phyloP scores from a whole-genome alignment of 306 rosid genomes.

The Trifolium fragiferum region DNA sequence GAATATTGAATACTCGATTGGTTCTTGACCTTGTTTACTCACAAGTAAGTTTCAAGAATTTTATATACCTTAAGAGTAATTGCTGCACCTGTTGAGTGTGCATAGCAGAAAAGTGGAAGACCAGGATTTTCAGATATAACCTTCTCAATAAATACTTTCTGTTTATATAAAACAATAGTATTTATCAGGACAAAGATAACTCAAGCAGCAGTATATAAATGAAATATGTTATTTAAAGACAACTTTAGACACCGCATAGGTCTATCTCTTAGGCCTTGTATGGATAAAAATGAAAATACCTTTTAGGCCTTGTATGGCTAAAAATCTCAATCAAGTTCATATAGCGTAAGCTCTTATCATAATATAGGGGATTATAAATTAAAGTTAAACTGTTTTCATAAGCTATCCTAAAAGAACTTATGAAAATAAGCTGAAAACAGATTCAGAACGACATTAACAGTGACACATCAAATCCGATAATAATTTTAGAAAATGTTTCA shows the following conservation, averaged over 20 bases:
- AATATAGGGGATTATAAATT: neutral
- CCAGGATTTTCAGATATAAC: conserved; percentile 71
- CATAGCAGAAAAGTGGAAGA: conserved; percentile 82
- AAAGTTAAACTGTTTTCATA: neutral
- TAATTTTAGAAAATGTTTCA: neutral
- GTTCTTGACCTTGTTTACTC: neutral
- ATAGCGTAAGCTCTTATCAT: neutral
- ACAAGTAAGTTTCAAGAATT: conserved; percentile 21
- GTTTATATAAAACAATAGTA: conserved; percentile 30
- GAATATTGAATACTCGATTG: neutral
- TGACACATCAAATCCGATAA: neutral
- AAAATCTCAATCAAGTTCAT: neutral
- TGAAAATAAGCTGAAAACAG: neutral
- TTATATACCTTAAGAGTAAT: conserved; percentile 76
- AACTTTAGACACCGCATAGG: too few relatives aligned
- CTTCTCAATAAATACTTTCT: conserved; percentile 82
- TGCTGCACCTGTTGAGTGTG: conserved; percentile 96
- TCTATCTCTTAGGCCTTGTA: too few relatives aligned
- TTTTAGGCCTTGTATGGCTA: neutral
- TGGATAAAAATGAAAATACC: too few relatives aligned
- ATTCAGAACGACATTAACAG: neutral
- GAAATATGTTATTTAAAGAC: too few relatives aligned
- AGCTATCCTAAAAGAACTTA: neutral
- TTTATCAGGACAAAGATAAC: conserved; percentile 21
- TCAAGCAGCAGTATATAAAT: neutral